Percentiles rank a stretch among this genome's conserved stretches.
phyloP scores from a whole-genome alignment of 768 basidiomycete genomes.

The Collybia mongolica region DNA sequence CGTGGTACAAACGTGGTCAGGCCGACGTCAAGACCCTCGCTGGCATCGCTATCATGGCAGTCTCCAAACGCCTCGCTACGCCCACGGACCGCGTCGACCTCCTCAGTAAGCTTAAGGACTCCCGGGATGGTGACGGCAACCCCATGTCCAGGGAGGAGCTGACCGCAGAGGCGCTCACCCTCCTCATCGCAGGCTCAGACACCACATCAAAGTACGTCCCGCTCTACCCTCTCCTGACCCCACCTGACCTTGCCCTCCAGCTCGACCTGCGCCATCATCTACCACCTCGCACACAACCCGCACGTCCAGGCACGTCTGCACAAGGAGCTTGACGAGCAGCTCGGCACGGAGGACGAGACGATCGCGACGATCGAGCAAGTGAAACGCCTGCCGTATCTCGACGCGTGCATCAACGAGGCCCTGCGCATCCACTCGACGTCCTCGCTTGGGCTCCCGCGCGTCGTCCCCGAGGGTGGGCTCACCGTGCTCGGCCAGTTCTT shows the following conservation, averaged over 20 bases:
- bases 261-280: conserved; percentile 88
- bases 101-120: conserved; percentile 76
- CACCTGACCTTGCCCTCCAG: conserved; percentile 30
- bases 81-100: conserved; percentile 79
- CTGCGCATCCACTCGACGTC: conserved; percentile 85
- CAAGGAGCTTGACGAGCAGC: conserved; percentile 14
- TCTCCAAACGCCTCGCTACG: conserved; percentile 68
- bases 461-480: conserved; percentile 75
- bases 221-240: conserved; percentile 46
- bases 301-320: conserved; percentile 69
- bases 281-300: conserved; percentile 74
- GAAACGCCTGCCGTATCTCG: conserved; percentile 75
- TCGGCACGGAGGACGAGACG: conserved; percentile 47
- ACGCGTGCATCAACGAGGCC: conserved; percentile 86
- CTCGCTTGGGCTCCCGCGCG: conserved; percentile 77
- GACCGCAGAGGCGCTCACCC: conserved; percentile 85
- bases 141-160: conserved; percentile 80
- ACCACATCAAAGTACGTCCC: conserved; percentile 84
- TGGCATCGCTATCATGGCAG: conserved; percentile 77
- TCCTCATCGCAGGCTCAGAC: conserved; percentile 87
- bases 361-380: conserved; percentile 66
- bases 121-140: conserved; percentile 77
- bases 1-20: conserved; percentile 74
- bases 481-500: conserved; percentile 57
- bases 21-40: conserved; percentile 71